Evolutionary conservation across 148 eudicot species (phyloP).

Genomic region (Cornus controversa): DNA sequence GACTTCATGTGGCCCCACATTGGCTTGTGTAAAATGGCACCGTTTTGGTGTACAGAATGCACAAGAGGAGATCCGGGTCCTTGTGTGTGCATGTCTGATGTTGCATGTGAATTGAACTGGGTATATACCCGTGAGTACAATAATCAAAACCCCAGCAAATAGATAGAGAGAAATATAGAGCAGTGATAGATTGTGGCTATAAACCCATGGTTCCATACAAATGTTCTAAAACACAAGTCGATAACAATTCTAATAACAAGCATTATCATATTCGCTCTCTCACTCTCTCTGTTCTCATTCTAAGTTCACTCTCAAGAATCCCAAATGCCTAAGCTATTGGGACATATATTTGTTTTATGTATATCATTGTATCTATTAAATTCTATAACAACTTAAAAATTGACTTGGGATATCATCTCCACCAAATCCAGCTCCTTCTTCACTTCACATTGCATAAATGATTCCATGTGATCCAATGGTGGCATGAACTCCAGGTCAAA

Average conservation of each 20-base stretch:
- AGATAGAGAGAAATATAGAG: not conserved
- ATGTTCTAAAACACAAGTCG: not conserved
- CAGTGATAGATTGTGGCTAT: not conserved
- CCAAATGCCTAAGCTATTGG: not conserved
- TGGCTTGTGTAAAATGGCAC: too few relatives aligned
- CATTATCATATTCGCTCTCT: too few relatives aligned
- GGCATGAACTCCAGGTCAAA: constrained; percentile 21
- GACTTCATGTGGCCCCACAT: too few relatives aligned
- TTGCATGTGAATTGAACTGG: too few relatives aligned
- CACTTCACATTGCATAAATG: constrained; percentile 34
- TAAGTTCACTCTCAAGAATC: constrained; percentile 2
- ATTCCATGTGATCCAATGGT: constrained; percentile 6
- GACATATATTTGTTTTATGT: not conserved
- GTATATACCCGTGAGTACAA: too few relatives aligned
- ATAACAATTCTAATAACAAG: not conserved
- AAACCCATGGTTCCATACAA: not conserved
- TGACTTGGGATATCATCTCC: constrained; percentile 59
- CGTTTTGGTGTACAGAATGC: too few relatives aligned
- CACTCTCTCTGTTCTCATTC: too few relatives aligned
- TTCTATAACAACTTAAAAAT: constrained; percentile 15
- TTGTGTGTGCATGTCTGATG: too few relatives aligned
- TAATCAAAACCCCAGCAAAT: not conserved
- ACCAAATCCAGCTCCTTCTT: constrained; percentile 60
- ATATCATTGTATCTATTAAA: not conserved
- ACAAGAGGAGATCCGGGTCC: too few relatives aligned